A percentile compares a stretch with the other conserved stretches of the same genome.
phyloP scores from a whole-genome alignment of 805 yeast species.

The Spathaspora passalidarum region DNA sequence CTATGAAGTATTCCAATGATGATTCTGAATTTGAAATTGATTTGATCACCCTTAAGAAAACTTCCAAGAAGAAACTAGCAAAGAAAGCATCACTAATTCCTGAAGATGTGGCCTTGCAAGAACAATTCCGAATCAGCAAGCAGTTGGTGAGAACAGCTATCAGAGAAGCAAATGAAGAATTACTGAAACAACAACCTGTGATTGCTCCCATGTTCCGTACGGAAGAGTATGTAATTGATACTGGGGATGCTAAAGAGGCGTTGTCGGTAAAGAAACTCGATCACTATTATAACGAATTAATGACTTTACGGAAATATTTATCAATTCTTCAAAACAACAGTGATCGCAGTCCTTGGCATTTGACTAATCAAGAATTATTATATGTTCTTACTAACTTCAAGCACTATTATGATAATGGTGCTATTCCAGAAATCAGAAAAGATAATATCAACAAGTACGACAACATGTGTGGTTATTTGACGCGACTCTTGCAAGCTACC shows the following conservation, averaged over 20 bases:
- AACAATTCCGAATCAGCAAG: background rate
- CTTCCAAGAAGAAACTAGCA: constrained; percentile 6
- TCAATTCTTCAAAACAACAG: background rate
- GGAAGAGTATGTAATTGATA: background rate
- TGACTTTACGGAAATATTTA: background rate
- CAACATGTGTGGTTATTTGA: background rate
- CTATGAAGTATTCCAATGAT: background rate
- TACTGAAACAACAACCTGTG: background rate
- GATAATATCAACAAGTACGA: background rate
- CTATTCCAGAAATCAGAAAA: background rate
- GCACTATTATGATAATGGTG: background rate
- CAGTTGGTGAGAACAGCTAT: background rate
- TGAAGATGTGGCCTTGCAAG: background rate
- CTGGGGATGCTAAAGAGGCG: background rate
- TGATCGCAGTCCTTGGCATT: background rate
- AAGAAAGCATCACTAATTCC: background rate
- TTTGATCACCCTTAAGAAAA: constrained; percentile 19
- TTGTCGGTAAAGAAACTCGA: background rate
- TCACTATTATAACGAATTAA: background rate
- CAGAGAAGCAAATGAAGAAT: background rate
- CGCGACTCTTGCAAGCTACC: background rate
- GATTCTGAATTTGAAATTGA: constrained; percentile 23
- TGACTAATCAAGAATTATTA: background rate
- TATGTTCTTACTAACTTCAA: background rate
- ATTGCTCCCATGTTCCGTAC: background rate